Percentiles rank a stretch among this genome's conserved stretches.
phyloP scores from a whole-genome alignment of 192 early-diverging fungal genomes.

The Physocladia obscura region DNA sequence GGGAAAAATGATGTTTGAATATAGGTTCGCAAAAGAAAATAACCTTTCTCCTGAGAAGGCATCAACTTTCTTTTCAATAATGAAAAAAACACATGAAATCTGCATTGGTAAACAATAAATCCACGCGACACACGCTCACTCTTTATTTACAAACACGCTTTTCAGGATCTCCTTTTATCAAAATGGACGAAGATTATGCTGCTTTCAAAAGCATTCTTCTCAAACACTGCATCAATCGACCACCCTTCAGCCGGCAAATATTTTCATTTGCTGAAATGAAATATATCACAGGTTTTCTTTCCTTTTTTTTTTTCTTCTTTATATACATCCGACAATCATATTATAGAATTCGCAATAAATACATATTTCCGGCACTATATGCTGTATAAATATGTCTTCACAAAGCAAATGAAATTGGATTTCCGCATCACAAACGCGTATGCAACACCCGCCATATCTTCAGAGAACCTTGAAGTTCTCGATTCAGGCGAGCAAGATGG shows the following conservation, averaged over 20 bases:
- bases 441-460: not conserved
- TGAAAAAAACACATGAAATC: slow-evolving; percentile 48
- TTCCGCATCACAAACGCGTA: slow-evolving; percentile 43
- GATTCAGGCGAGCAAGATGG: not conserved
- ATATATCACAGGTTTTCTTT: slow-evolving; percentile 47
- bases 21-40: slow-evolving; percentile 49
- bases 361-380: slow-evolving; percentile 62
- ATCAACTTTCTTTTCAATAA: slow-evolving; percentile 59
- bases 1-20: not conserved
- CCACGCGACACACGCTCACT: not conserved
- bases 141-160: not conserved
- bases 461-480: not conserved
- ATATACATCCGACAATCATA: not conserved
- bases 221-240: slow-evolving; percentile 47
- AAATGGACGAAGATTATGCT: slow-evolving; percentile 44
- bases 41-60: slow-evolving; percentile 52
- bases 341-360: not conserved
- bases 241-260: slow-evolving; percentile 51
- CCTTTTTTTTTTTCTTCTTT: not conserved
- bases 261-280: slow-evolving; percentile 49
- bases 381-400: slow-evolving; percentile 61
- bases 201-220: slow-evolving; percentile 50
- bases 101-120: slow-evolving; percentile 23
- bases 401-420: slow-evolving; percentile 56
- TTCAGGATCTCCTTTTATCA: slow-evolving; percentile 44